These are phyloP conservation scores for Ceratobasidium sp. DNA, from an alignment of 1,284 basidiomycete genomes.

Conservation along the genomic window DNA sequence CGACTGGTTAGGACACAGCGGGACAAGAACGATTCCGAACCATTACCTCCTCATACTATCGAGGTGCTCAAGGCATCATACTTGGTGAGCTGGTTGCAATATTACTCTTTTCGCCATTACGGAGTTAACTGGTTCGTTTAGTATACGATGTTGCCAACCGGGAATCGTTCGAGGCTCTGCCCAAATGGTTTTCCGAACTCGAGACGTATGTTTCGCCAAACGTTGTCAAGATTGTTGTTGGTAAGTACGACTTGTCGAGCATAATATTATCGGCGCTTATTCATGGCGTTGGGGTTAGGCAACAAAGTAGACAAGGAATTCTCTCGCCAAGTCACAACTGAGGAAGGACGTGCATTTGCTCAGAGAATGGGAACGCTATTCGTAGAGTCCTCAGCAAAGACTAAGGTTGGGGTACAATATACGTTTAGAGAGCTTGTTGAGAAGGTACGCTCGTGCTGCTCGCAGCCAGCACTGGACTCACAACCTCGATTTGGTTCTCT, in stretches of 20 bases:
- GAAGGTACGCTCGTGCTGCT: conserved; percentile 52
- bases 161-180: conserved; percentile 89
- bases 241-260: conserved; percentile 42
- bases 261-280: neutral
- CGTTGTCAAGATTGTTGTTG: conserved; percentile 94
- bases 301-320: conserved; percentile 99
- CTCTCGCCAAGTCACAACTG: conserved; percentile 81
- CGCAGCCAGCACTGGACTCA: neutral
- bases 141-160: conserved; percentile 95
- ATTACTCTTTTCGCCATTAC: neutral
- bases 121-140: conserved; percentile 46
- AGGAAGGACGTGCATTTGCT: conserved; percentile 85
- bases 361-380: conserved; percentile 82
- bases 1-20: conserved; percentile 73
- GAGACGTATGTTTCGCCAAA: conserved; percentile 88
- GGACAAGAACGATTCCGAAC: conserved; percentile 92
- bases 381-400: conserved; percentile 89
- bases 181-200: conserved; percentile 92
- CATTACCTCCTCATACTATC: conserved; percentile 89
- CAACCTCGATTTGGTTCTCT: neutral
- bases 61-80: conserved; percentile 93
- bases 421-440: conserved; percentile 83
- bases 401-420: conserved; percentile 76
- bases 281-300: conserved; percentile 49
- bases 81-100: conserved; percentile 7